Evolutionary conservation across 2,329 filamentous ascomycete species (phyloP).

Genomic region (Hyphodiscus sp.): DNA sequence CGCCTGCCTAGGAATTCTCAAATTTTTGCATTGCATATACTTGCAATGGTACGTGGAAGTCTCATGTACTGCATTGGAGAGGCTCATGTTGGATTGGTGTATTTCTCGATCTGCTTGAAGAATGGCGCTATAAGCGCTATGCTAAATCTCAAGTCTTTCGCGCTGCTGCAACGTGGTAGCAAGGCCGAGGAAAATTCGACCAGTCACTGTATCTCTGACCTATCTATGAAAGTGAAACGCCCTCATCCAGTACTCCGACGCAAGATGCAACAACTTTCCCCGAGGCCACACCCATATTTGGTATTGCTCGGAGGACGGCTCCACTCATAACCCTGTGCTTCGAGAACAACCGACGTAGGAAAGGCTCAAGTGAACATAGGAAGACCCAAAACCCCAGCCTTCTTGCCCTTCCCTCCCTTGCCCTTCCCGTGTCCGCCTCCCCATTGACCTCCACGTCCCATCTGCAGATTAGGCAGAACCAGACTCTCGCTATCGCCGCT

Average conservation of each 20-base stretch:
- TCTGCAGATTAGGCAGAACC: neutral
- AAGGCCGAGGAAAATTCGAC: neutral
- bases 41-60: neutral
- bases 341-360: neutral
- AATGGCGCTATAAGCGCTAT: neutral
- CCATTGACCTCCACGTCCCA: neutral
- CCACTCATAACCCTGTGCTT: neutral
- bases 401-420: neutral
- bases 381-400: neutral
- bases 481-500: slow-evolving; percentile 13
- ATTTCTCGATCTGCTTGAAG: neutral
- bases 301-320: neutral
- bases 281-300: neutral
- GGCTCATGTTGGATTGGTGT: neutral
- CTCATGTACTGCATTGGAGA: neutral
- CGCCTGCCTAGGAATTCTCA: neutral
- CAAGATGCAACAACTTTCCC: neutral
- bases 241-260: slow-evolving; percentile 3
- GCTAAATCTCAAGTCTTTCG: neutral
- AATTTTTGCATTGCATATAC: neutral
- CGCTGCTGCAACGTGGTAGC: neutral
- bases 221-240: neutral
- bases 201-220: neutral
- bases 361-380: neutral
- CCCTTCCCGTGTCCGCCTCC: neutral